Evolutionary conservation across 352 stramenopile species (phyloP).

Genomic region (Pythium monospermum): DNA sequence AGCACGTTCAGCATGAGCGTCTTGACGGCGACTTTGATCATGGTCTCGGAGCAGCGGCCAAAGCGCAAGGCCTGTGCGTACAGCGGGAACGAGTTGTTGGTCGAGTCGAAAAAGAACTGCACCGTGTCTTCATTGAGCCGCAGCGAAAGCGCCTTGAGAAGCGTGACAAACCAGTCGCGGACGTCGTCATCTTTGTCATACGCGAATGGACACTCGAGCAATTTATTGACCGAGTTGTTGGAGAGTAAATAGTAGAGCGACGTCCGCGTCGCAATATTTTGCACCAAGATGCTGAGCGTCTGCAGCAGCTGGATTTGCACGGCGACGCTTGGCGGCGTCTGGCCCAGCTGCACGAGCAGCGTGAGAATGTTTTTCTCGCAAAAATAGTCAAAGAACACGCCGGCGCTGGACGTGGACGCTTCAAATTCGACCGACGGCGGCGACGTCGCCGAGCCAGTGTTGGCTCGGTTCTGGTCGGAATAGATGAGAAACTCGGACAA

Average conservation of each 20-base stretch:
- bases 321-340: slow-evolving; percentile 36
- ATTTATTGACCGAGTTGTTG: slow-evolving; percentile 94
- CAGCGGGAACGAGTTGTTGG: slow-evolving; percentile 51
- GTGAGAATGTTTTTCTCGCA: slow-evolving; percentile 94
- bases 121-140: slow-evolving; percentile 85
- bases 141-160: slow-evolving; percentile 85
- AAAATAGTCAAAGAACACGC: slow-evolving; percentile 94
- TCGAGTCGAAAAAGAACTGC: slow-evolving; percentile 85
- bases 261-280: slow-evolving; percentile 85
- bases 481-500: slow-evolving; percentile 87
- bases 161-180: slow-evolving; percentile 84
- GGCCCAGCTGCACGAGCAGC: slow-evolving; percentile 85
- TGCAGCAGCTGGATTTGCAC: slow-evolving; percentile 92
- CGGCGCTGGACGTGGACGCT: slow-evolving; percentile 25
- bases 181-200: slow-evolving; percentile 76
- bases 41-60: slow-evolving; percentile 66
- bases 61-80: slow-evolving; percentile 73
- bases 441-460: slow-evolving; percentile 7
- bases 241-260: slow-evolving; percentile 94
- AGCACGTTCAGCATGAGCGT: slow-evolving; percentile 85
- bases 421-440: slow-evolving; percentile 21
- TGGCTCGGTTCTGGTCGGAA: slow-evolving; percentile 70
- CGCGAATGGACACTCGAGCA: slow-evolving; percentile 81
- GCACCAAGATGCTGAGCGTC: slow-evolving; percentile 90
- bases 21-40: slow-evolving; percentile 85